Percentiles rank a stretch among this genome's conserved stretches.
Evolutionary conservation across 2,329 filamentous ascomycete genomes (phyloP).

Genomic region (Fusarium buharicum): DNA sequence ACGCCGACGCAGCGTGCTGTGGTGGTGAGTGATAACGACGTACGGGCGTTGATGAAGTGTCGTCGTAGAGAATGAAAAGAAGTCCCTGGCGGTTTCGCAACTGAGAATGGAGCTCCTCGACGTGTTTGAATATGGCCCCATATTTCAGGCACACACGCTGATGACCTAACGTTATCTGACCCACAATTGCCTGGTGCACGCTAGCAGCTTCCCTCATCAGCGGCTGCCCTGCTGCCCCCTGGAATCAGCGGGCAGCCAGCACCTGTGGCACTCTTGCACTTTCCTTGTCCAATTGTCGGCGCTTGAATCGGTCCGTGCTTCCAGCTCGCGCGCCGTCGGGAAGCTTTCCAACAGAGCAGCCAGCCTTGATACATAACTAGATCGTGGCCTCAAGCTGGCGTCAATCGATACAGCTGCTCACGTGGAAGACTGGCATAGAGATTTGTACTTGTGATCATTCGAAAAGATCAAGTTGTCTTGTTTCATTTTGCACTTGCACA

Average conservation of each 20-base stretch:
- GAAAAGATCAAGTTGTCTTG: not conserved
- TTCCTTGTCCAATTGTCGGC: slow-evolving; percentile 40
- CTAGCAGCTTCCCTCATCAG: slow-evolving; percentile 12
- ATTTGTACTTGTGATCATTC: slow-evolving; percentile 2
- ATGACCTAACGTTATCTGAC: slow-evolving; percentile 3
- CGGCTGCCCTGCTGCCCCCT: slow-evolving; percentile 32
- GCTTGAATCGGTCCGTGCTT: slow-evolving; percentile 46
- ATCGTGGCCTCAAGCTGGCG: slow-evolving; percentile 45
- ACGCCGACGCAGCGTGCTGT: slow-evolving; percentile 39
- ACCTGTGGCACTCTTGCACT: slow-evolving; percentile 11
- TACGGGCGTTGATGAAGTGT: slow-evolving; percentile 47
- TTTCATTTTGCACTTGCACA: not conserved
- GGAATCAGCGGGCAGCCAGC: slow-evolving; percentile 20
- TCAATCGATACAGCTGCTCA: slow-evolving; percentile 29
- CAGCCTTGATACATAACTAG: slow-evolving; percentile 34
- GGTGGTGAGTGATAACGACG: slow-evolving; percentile 44
- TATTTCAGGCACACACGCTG: slow-evolving; percentile 49
- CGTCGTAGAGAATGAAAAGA: slow-evolving; percentile 49
- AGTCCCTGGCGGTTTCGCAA: slow-evolving; percentile 43
- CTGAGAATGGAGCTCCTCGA: slow-evolving; percentile 36
- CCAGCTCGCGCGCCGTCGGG: slow-evolving; percentile 34
- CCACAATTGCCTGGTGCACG: slow-evolving; percentile 19
- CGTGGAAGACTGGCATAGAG: slow-evolving; percentile 7
- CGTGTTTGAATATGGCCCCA: slow-evolving; percentile 42
- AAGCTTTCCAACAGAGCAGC: slow-evolving; percentile 36